Evolutionary conservation across 192 early-diverging fungal genomes (phyloP).

Genomic region (Backusella psychrophila): DNA sequence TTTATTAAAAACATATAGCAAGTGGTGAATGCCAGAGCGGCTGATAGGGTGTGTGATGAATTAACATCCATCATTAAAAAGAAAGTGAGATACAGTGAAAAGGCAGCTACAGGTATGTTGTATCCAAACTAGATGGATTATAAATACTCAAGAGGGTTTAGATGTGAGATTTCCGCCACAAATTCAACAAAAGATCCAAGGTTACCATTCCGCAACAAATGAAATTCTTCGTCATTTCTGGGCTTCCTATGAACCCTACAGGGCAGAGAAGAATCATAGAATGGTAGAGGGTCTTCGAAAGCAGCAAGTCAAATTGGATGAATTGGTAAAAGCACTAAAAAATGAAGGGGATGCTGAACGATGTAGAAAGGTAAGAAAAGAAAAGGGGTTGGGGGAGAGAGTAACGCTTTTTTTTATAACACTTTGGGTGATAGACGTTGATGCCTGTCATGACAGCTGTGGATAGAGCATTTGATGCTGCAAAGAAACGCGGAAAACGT

Average conservation of each 20-base stretch:
- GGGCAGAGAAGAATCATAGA: constrained; percentile 43
- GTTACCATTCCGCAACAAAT: constrained; percentile 49
- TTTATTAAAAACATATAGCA: neutral
- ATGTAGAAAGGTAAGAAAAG: constrained; percentile 23
- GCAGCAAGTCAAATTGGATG: constrained; percentile 40
- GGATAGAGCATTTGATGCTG: constrained; percentile 44
- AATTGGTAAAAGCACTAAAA: constrained; percentile 38
- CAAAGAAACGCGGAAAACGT: constrained; percentile 26
- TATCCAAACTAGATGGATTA: neutral
- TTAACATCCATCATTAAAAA: constrained; percentile 14
- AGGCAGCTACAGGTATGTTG: constrained; percentile 28
- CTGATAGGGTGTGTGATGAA: constrained; percentile 18
- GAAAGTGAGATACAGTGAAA: constrained; percentile 8
- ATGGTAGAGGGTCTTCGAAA: constrained; percentile 47
- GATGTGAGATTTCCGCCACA: constrained; percentile 39
- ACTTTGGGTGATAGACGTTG: constrained; percentile 30
- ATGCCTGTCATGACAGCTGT: constrained; percentile 39
- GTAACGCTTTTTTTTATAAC: neutral
- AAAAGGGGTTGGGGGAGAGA: too few relatives aligned
- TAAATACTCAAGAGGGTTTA: neutral
- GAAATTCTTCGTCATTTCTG: constrained; percentile 58
- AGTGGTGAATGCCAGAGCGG: constrained; percentile 16
- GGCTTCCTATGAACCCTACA: constrained; percentile 45
- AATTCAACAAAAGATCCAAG: constrained; percentile 38
- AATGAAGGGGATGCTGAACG: constrained; percentile 29